Evolutionary conservation across 2,329 filamentous ascomycete genomes (phyloP), one percentile per base, ranked within the genome.

Genomic region (Parascedosporium putredinis): DNA sequence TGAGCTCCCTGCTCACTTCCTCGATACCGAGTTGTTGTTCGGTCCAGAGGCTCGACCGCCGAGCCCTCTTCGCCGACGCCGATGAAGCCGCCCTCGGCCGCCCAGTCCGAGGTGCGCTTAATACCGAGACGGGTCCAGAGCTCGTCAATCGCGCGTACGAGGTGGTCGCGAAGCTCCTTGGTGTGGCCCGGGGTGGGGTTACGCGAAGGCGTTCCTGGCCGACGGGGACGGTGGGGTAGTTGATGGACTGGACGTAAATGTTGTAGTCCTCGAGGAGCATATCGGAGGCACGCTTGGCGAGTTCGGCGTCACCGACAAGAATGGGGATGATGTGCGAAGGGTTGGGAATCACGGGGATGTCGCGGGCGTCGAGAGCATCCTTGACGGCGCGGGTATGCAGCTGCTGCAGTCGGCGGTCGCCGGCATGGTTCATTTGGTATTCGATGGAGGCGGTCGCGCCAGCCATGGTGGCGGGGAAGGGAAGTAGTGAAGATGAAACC

Each of bases 401-500:
- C 69, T 98, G 93, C 70, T 98, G 93, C 45, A 97, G 81, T 50
- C 86, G 79, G 49, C 93, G 84, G 66, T 98, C 93, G 51, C 88
- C 88, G 58, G 84, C 79, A 65, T 95, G 84, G 47, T 74, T 74
- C 71, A 88, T 84, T 67, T 97, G 93, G 65, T 97, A 96, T 62
- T 96, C 87, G 60, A 98, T 97, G 31, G 93, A 89, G 1, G 88
- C 76, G 64, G 83, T 81, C 20, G 93, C 93, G 50, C 93, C 93
- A 18, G 93, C 90, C 93, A 98, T 98, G 54, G 89, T 94, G 12
- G 93, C 89, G 0, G 93, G 93, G 93, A 10, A 98, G 81, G 8
- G 90, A 95, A 4, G 93, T 98, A 44, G 93, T 98, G 73, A 98
- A 98, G 67, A 98, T 98, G 72, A 98, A 98, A 24, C 93, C 93